Evolutionary conservation across 2,329 filamentous ascomycete species (phyloP).

Genomic region (Stagonosporopsis cucurbitacearum): DNA sequence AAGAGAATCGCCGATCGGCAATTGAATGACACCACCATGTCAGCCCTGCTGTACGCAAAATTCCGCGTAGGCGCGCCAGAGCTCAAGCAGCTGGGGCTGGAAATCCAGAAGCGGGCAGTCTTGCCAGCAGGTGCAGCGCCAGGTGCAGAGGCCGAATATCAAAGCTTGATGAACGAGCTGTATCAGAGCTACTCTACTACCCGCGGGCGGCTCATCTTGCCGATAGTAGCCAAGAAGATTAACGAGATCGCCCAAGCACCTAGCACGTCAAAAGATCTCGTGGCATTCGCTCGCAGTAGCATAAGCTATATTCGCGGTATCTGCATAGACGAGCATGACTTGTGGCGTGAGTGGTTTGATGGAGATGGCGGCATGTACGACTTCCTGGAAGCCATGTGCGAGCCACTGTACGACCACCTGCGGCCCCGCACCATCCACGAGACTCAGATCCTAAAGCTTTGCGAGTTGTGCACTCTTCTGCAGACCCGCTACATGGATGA

Average conservation of each 20-base stretch:
- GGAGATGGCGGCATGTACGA: conserved; percentile 68
- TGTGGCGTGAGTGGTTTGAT: conserved; percentile 72
- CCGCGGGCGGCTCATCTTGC: conserved; percentile 64
- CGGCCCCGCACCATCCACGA: conserved; percentile 71
- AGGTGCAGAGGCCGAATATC: conserved; percentile 67
- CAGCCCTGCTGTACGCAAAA: conserved; percentile 73
- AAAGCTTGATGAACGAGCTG: conserved; percentile 69
- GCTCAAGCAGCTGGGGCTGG: conserved; percentile 69
- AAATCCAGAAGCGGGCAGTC: conserved; percentile 71
- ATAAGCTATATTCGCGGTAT: conserved; percentile 71
- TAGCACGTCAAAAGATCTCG: conserved; percentile 67
- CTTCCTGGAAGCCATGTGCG: conserved; percentile 70
- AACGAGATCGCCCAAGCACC: conserved; percentile 63
- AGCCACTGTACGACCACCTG: conserved; percentile 71
- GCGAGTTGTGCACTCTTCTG: conserved; percentile 69
- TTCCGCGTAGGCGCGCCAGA: conserved; percentile 71
- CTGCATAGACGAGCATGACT: conserved; percentile 70
- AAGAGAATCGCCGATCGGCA: conserved; percentile 71
- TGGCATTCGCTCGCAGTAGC: conserved; percentile 68
- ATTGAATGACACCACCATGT: conserved; percentile 74
- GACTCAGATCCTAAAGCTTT: conserved; percentile 69
- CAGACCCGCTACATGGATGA: conserved; percentile 69
- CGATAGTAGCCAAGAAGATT: conserved; percentile 68
- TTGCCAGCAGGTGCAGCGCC: conserved; percentile 65
- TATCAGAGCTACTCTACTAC: conserved; percentile 69